A percentile compares a stretch with the other conserved stretches of the same genome.
Conservation (phyloP, 352 stramenopile genomes). For the Phytophthora pseudosyringae region DNA sequence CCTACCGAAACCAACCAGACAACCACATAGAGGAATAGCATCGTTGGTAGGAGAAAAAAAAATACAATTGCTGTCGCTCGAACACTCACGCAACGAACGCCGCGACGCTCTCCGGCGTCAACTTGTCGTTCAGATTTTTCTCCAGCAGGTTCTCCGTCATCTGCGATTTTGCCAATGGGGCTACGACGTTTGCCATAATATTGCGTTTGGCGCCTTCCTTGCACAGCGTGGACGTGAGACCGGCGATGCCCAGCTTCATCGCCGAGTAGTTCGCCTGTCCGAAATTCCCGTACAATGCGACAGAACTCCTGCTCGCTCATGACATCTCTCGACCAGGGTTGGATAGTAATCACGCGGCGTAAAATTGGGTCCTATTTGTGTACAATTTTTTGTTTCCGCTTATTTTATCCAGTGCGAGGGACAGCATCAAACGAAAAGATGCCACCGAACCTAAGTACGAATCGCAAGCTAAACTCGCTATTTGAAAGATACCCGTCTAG, state of each 20-base stretch:
- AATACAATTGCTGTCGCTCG: too few species aligned
- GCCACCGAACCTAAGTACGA: too few species aligned
- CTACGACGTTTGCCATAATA: conserved; percentile 83
- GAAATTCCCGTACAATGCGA: conserved; percentile 91
- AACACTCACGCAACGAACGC: conserved; percentile 71
- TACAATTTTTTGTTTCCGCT: too few species aligned
- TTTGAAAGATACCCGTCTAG: too few species aligned
- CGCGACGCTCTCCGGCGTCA: conserved; percentile 81
- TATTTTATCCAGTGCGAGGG: too few species aligned
- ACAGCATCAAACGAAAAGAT: too few species aligned
- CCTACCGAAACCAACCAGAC: conserved; percentile 24
- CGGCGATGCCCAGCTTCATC: conserved; percentile 93
- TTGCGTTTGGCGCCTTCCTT: conserved; percentile 83
- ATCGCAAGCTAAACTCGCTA: too few species aligned
- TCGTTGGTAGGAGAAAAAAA: too few species aligned
- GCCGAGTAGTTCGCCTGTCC: conserved; percentile 90
- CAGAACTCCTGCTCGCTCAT: conserved; percentile 86
- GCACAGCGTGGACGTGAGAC: conserved; percentile 91
- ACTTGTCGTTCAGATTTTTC: conserved; percentile 61
- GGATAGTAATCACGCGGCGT: too few species aligned
- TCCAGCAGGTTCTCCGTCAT: conserved; percentile 88
- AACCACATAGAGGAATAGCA: background rate
- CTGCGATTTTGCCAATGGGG: conserved; percentile 79
- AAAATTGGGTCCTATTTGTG: too few species aligned
- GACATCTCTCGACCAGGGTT: conserved; percentile 70